Evolutionary conservation across 805 yeast genomes (phyloP), one percentile per base, ranked within the genome.

Genomic region (Schizosaccharomyces cryophilus): DNA sequence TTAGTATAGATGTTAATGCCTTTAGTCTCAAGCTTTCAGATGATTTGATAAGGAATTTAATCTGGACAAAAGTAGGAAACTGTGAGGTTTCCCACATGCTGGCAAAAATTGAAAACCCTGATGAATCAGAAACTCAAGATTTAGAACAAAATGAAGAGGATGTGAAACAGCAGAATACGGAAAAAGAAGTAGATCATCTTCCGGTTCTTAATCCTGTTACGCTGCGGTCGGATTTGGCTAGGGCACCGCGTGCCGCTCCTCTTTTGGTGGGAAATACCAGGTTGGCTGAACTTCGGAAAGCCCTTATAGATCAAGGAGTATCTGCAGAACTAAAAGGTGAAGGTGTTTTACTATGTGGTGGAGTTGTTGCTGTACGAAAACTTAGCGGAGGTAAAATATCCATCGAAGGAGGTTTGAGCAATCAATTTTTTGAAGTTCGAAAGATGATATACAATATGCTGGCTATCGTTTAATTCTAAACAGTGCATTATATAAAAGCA

Each of bases 251-350:
- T 13, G 47, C 21, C 11, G 45, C 60, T 42, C 79, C 84, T 42
- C 72, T 85, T 60, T 85, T 87, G 19, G 86, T 93, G 62, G 99
- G 99, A 47, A 95, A 89, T 69, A 81, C 93, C 55, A 78, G 85
- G 63, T 74, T 93, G 30, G 85, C 93, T 0, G 95, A 88, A 64
- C 74, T 93, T 60, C 83, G 85, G 66, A 79, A 80, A 65, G 78
- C 77, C 62, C 74, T 93, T 45, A 72, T 75, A 38, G 73, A 75
- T 4, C 71, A 73, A 61, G 84, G 86, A 59, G 79, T 84, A 66
- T 75, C 74, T 61, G 96, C 95, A 0, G 96, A 89, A 67, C 87
- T 90, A 69, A 81, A 84, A 70, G 94, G 96, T 61, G 96, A 88
- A 69, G 97, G 97, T 69, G 82, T 88, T 0, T 73, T 93, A 48